These are phyloP conservation scores for Xanthoceras sorbifolium DNA, from an alignment of 345 rosid species.

Conservation along the genomic window DNA sequence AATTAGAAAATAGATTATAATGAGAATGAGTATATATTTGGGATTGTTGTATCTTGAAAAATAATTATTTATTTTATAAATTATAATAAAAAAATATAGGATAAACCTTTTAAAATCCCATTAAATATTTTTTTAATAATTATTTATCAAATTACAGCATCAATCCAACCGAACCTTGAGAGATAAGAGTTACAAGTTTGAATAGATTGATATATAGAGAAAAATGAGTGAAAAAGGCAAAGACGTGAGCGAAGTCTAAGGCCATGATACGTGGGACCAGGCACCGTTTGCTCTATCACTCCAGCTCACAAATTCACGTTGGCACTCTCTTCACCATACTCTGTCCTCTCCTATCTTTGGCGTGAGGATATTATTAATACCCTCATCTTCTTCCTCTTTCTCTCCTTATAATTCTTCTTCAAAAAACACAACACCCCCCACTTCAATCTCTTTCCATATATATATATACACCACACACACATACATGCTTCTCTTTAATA, in stretches of 20 bases:
- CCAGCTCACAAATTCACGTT: slow-evolving; percentile 43
- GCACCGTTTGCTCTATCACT: slow-evolving; percentile 42
- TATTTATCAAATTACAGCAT: too few relatives aligned
- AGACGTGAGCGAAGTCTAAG: slow-evolving; percentile 23
- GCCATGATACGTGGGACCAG: slow-evolving; percentile 53
- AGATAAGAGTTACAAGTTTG: too few relatives aligned
- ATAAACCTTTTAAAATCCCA: too few relatives aligned
- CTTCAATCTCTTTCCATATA: background rate
- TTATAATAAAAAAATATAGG: too few relatives aligned
- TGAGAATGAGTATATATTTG: too few relatives aligned
- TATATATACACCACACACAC: background rate
- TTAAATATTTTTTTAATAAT: too few relatives aligned
- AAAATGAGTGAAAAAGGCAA: slow-evolving; percentile 8
- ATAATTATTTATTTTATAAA: too few relatives aligned
- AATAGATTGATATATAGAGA: too few relatives aligned
- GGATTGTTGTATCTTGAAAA: too few relatives aligned
- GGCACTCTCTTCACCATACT: slow-evolving; percentile 40
- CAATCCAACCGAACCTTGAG: too few relatives aligned
- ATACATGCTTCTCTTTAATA: background rate
- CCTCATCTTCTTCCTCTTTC: slow-evolving; percentile 26
- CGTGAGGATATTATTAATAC: slow-evolving; percentile 43
- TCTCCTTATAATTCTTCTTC: background rate
- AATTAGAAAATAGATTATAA: too few relatives aligned
- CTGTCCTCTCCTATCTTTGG: slow-evolving; percentile 30
- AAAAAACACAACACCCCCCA: background rate